phyloP scores from a whole-genome alignment of 2,329 filamentous ascomycete species.

The Pseudogymnoascus destructans region DNA sequence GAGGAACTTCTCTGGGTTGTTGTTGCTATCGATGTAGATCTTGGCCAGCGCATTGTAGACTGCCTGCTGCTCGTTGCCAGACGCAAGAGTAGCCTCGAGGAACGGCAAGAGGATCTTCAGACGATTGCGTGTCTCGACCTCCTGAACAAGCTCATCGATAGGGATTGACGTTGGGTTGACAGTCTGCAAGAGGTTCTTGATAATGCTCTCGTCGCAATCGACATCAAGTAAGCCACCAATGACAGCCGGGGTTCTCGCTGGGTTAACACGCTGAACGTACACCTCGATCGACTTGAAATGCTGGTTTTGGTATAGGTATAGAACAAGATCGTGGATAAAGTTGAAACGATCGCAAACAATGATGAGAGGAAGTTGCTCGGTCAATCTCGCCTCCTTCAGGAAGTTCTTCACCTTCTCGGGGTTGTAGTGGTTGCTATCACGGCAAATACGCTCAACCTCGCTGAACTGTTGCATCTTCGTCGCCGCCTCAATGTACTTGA shows the following conservation, averaged over 20 bases:
- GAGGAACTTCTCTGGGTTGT: slow-evolving; percentile 92
- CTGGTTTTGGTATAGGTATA: slow-evolving; percentile 97
- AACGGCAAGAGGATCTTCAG: slow-evolving; percentile 93
- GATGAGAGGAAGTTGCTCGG: slow-evolving; percentile 89
- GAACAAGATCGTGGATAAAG: slow-evolving; percentile 90
- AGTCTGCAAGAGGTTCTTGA: slow-evolving; percentile 78
- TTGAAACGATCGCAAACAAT: slow-evolving; percentile 99
- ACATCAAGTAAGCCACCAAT: slow-evolving; percentile 90
- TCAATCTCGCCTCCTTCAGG: slow-evolving; percentile 85
- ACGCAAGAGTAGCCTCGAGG: slow-evolving; percentile 79
- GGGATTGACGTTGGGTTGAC: slow-evolving; percentile 76
- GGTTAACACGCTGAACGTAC: slow-evolving; percentile 95
- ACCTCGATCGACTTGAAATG: slow-evolving; percentile 98
- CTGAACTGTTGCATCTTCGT: slow-evolving; percentile 87
- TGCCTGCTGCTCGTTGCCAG: slow-evolving; percentile 89
- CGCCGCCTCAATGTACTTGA: slow-evolving; percentile 98
- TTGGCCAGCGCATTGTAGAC: slow-evolving; percentile 96
- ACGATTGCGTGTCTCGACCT: slow-evolving; percentile 92
- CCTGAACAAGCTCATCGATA: slow-evolving; percentile 83
- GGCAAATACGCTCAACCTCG: slow-evolving; percentile 93
- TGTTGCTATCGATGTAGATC: slow-evolving; percentile 99
- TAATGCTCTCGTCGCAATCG: slow-evolving; percentile 91
- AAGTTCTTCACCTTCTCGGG: slow-evolving; percentile 98
- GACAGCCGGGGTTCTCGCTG: slow-evolving; percentile 77
- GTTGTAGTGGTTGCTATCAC: slow-evolving; percentile 83